Percentiles rank a stretch among this genome's conserved stretches.
Conservation (phyloP, 148 eudicot species). For the Fagopyrum esculentum region DNA sequence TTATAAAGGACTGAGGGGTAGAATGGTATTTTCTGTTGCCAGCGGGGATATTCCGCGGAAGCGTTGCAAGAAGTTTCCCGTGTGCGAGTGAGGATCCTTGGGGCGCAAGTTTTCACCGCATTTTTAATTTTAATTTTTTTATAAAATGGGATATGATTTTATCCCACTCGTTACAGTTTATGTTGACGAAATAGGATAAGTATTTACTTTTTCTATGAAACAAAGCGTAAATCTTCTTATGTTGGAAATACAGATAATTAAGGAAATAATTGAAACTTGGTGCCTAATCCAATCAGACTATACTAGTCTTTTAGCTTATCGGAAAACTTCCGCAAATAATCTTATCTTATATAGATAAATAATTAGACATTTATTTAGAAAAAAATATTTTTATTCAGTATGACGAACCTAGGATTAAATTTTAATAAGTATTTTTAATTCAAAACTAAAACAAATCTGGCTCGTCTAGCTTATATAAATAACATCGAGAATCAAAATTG, state of each 20-base stretch:
- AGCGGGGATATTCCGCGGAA: constrained; percentile 4
- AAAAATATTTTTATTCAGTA: too few relatives aligned
- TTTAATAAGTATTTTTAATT: too few relatives aligned
- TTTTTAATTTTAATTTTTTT: neutral
- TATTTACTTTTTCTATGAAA: neutral
- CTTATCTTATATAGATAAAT: too few relatives aligned
- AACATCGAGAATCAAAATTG: too few relatives aligned
- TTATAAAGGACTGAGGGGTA: neutral
- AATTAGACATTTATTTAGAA: too few relatives aligned
- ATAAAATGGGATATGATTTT: neutral
- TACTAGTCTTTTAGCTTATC: too few relatives aligned
- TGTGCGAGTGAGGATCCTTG: constrained; percentile 1
- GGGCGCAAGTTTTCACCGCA: neutral
- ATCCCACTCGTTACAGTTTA: neutral
- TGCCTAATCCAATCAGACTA: neutral
- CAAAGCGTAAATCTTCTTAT: neutral
- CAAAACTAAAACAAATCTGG: too few relatives aligned
- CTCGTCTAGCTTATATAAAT: too few relatives aligned
- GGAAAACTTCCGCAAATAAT: neutral
- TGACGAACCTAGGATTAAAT: too few relatives aligned
- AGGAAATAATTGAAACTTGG: neutral
- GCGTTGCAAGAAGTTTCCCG: constrained; percentile 5
- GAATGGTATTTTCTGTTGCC: neutral
- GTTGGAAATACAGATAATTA: neutral
- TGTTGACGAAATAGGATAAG: neutral